Evolutionary conservation across 352 stramenopile species (phyloP), one percentile per base, ranked within the genome.

Genomic region (Elongisporangium undulatum): DNA sequence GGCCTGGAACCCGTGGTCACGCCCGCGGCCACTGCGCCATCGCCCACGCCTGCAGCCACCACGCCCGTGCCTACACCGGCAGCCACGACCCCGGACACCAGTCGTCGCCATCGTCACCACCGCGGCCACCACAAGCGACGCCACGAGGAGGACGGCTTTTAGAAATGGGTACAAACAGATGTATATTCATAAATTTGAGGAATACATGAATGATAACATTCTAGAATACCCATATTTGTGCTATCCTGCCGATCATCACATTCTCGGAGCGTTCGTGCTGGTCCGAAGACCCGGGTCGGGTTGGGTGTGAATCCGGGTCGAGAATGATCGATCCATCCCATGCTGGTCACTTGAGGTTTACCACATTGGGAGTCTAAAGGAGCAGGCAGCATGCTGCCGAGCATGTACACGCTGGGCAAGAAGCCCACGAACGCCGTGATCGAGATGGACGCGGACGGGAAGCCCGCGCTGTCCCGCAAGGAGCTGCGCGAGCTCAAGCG

Each of bases 401-500:
- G 51, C 6, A 84, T 79, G 71, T 72, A 77, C 56, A 61, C 66
- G 34, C 61, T 82, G 16, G 63, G 70, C 41, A 53, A 55, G 4
- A 53, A 54, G 7, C 65, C 59, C 10, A 71, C 49, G 34, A 82
- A 82, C 59, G 52, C 63, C 0, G 58, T 60, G 17, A 53, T 82
- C 16, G 55, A 56, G 19, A 23, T 26, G 34, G 58, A 56, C 8
- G 50, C 63, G 5, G 59, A 68, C 41, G 34, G 34, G 13, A 64
- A 61, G 10, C 51, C 64, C 9, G 68, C 56, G 45, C 65, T 80
- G 13, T 85, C 75, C 7, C 66, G 64, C n/a, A 85, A 85, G 61
- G 75, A 85, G 59, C 71, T 72, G 55, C 70, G 75, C 57, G 62
- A 39, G n/a, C 61, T 69, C n/a, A 78, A 74, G 58, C 67, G 64